Base-by-base conservation (phyloP, 2,329 filamentous ascomycete species). In the Diaporthe vaccinii region DNA sequence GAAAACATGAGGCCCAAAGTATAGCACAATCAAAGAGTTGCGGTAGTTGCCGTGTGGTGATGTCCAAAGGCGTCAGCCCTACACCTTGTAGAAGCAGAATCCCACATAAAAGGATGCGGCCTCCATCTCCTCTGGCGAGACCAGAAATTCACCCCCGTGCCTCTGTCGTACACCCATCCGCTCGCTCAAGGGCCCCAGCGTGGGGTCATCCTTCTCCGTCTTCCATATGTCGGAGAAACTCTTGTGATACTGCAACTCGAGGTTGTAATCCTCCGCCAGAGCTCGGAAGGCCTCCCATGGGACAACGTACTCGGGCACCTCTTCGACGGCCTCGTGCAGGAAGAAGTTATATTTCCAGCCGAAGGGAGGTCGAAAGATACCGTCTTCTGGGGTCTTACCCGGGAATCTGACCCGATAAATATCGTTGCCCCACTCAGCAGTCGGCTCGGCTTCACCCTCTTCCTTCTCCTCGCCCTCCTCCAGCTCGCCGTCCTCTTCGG, bases 341-440 rank as follows among this genome's bases (percentile, higher is more conserved):
- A 95, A 98, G 87, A 98, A 99, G 82, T 92, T 98, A 86, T 99
- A 99, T 84, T 97, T 98, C 96, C 97, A 98, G 68, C 96, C 97
- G 82, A 95, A 98, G 0, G 97, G 95, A 7, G 97, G 97, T 7
- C 97, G 92, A 86, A 99, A 99, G 44, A 97, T 89, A 72, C 97
- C 97, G 82, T 98, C 95, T 28, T 91, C 89, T 6, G 96, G 95
- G 0, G 95, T 95, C 81, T 93, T 89, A 31, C 93, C 93, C 0
- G 95, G 94, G 81, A 99, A 98, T 67, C 94, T 92, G 71, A 99
- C 95, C 28, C 92, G 92, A 84, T 98, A 99, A 82, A 98, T 95
- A 77, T 91, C 92, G 83, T 99, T 99, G 74, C 97, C 96, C 94
- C 96, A 99, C 82, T 95, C 92, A 6, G 94, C 94, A 61, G 86